These are phyloP conservation scores for Streptanthus diversifolius DNA, from an alignment of 345 rosid genomes.

Conservation along the genomic window DNA sequence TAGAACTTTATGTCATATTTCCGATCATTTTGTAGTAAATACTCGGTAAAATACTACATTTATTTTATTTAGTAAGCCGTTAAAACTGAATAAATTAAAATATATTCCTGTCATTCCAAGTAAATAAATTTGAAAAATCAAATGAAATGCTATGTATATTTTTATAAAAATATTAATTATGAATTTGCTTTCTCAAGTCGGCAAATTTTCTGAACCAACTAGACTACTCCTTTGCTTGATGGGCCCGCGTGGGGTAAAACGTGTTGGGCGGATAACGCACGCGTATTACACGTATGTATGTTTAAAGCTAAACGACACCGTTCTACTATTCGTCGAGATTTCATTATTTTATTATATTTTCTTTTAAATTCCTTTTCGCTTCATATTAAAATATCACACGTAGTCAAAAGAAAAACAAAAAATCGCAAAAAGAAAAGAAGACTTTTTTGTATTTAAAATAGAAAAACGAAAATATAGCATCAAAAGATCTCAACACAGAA, in stretches of 20 bases:
- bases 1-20: too few species aligned
- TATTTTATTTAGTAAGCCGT: neutral
- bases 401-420: too few species aligned
- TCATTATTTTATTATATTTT: neutral
- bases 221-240: neutral
- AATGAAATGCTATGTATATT: neutral
- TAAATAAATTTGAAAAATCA: neutral
- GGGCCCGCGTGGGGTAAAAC: constrained; percentile 25
- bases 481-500: constrained; percentile 2
- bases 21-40: too few species aligned
- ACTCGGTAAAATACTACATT: neutral
- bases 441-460: constrained; percentile 1
- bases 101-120: neutral
- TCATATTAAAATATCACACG: neutral
- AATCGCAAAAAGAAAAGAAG: neutral
- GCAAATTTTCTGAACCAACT: constrained; percentile 21
- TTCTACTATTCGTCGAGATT: neutral
- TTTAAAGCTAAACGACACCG: constrained; percentile 20
- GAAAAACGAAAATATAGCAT: constrained; percentile 22
- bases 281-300: constrained; percentile 20
- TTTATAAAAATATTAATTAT: neutral
- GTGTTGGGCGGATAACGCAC: constrained; percentile 28
- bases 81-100: neutral
- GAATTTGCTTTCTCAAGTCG: constrained; percentile 17
- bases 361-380: neutral